phyloP scores from a whole-genome alignment of 768 basidiomycete genomes.

The Kondoa malvinella region DNA sequence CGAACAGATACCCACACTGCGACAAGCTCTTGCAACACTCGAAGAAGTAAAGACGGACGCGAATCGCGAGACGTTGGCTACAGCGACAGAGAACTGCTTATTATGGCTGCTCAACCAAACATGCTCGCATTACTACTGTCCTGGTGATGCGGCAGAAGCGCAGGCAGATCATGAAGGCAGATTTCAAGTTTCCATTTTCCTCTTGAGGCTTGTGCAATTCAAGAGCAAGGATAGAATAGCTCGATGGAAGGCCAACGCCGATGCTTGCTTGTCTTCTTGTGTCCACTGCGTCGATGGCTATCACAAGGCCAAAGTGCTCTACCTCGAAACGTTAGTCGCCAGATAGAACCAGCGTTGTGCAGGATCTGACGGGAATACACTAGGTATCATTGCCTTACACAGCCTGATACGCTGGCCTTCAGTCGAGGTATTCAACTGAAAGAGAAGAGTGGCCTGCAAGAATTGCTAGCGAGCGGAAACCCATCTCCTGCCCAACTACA shows the following conservation, averaged over 20 bases:
- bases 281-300: conserved; percentile 15
- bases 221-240: conserved; percentile 10
- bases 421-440: background rate
- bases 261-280: conserved; percentile 4
- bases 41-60: background rate
- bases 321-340: background rate
- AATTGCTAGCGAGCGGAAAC: background rate
- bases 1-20: too few species aligned
- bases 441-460: background rate
- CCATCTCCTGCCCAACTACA: background rate
- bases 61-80: background rate
- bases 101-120: background rate
- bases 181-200: conserved; percentile 10
- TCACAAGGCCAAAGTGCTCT: conserved; percentile 6
- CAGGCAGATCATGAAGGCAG: background rate
- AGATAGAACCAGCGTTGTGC: background rate
- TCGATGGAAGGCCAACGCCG: conserved; percentile 4
- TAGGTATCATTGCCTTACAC: background rate
- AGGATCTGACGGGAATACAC: background rate
- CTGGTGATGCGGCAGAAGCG: background rate
- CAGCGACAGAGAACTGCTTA: background rate
- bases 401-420: background rate
- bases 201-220: conserved; percentile 14
- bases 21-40: background rate
- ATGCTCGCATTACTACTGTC: conserved; percentile 1